phyloP scores from a whole-genome alignment of 2,329 filamentous ascomycete species.

The Phaeophleospora eucalypticola region DNA sequence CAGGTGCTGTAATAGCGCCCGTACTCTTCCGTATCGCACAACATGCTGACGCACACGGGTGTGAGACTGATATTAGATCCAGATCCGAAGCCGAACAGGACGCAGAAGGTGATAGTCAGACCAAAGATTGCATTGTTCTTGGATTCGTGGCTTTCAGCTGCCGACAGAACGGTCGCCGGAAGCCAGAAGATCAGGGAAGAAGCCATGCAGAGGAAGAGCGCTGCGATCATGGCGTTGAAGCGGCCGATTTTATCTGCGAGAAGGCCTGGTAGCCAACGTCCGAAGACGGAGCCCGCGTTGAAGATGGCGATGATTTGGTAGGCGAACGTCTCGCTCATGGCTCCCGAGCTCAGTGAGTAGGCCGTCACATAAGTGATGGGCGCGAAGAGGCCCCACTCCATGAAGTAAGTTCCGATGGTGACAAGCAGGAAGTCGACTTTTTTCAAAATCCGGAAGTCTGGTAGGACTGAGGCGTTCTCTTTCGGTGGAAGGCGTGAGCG shows the following conservation, averaged over 20 bases:
- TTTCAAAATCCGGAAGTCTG: slow-evolving; percentile 41
- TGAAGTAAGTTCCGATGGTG: slow-evolving; percentile 42
- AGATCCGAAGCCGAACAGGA: slow-evolving; percentile 36
- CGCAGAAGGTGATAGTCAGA: slow-evolving; percentile 27
- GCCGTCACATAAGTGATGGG: slow-evolving; percentile 76
- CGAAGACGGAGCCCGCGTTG: slow-evolving; percentile 75
- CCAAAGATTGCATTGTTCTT: slow-evolving; percentile 24
- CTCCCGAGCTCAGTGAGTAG: slow-evolving; percentile 61
- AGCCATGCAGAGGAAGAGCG: slow-evolving; percentile 61
- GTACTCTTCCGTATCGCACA: slow-evolving; percentile 42
- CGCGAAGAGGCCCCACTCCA: slow-evolving; percentile 51
- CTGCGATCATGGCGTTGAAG: slow-evolving; percentile 76
- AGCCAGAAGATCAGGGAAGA: slow-evolving; percentile 75
- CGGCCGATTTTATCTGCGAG: slow-evolving; percentile 77
- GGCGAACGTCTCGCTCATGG: slow-evolving; percentile 61
- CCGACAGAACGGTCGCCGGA: slow-evolving; percentile 48
- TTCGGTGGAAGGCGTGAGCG: slow-evolving; percentile 41
- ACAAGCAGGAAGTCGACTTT: slow-evolving; percentile 37
- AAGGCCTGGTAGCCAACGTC: slow-evolving; percentile 73
- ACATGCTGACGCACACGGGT: slow-evolving; percentile 44
- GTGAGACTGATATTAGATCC: slow-evolving; percentile 37
- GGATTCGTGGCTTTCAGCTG: slow-evolving; percentile 3
- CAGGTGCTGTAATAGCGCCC: slow-evolving; percentile 38
- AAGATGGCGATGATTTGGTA: slow-evolving; percentile 78
- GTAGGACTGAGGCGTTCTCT: slow-evolving; percentile 36